A percentile compares a stretch with the other conserved stretches of the same genome.
These are phyloP conservation scores for Didymella arachidicola DNA, from an alignment of 2,329 filamentous ascomycete genomes.

Conservation along the genomic window DNA sequence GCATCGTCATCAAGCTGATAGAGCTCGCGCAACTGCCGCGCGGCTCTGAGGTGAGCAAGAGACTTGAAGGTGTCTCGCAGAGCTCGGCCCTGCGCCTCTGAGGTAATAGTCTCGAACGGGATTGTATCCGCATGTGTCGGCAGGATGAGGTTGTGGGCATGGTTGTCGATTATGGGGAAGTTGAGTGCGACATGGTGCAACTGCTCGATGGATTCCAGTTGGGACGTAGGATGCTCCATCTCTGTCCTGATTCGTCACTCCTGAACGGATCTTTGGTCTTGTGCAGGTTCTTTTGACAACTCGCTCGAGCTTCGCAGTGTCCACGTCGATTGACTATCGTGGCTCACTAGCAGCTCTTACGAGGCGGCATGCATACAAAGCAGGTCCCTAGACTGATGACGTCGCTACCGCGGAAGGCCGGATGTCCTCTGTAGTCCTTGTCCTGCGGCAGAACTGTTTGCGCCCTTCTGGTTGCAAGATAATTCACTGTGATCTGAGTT, in stretches of 20 bases:
- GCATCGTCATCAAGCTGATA: constrained; percentile 65
- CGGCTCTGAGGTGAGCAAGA: constrained; percentile 73
- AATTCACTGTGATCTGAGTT: constrained; percentile 2
- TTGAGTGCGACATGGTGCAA: constrained; percentile 45
- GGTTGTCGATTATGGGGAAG: constrained; percentile 74
- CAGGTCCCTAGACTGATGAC: constrained; percentile 10
- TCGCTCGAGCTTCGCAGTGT: neutral
- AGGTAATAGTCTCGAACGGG: constrained; percentile 69
- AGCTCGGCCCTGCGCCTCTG: constrained; percentile 75
- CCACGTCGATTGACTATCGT: neutral
- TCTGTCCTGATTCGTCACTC: neutral
- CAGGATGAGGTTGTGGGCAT: constrained; percentile 73
- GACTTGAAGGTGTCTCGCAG: constrained; percentile 68
- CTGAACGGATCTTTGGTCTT: neutral
- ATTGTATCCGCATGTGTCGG: constrained; percentile 58
- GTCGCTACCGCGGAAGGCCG: constrained; percentile 9
- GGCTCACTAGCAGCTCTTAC: neutral
- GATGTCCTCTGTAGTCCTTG: neutral
- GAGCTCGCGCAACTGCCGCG: constrained; percentile 70
- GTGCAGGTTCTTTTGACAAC: neutral
- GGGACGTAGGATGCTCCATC: constrained; percentile 31
- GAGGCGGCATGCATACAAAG: neutral
- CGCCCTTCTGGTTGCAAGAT: neutral
- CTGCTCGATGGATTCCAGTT: constrained; percentile 41
- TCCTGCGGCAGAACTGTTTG: neutral